These are phyloP conservation scores for Monosporascus ibericus DNA, from an alignment of 2,329 filamentous ascomycete species.

Conservation along the genomic window DNA sequence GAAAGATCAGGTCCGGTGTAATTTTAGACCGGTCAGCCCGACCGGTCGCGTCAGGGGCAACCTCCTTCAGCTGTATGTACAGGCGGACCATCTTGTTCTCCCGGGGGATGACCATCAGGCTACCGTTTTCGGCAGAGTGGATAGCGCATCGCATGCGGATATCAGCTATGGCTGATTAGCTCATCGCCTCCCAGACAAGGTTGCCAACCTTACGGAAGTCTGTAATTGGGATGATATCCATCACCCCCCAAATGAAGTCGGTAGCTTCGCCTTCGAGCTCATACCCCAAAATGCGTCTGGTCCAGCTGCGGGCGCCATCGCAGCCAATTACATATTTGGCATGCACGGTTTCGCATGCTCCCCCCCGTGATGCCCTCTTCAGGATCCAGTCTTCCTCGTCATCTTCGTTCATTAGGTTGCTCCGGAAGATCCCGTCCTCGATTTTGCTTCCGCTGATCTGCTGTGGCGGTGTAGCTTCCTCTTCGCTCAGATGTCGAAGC, in stretches of 20 bases:
- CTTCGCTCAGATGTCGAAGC: conserved; percentile 50
- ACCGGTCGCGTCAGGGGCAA: conserved; percentile 42
- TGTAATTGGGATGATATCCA: conserved; percentile 26
- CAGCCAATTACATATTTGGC: conserved; percentile 24
- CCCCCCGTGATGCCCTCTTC: conserved; percentile 17
- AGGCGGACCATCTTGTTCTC: conserved; percentile 52
- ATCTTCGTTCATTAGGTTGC: conserved; percentile 46
- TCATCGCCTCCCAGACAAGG: not conserved
- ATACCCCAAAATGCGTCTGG: conserved; percentile 24
- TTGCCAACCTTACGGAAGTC: conserved; percentile 36
- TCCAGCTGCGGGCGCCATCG: conserved; percentile 20
- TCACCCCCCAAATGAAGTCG: conserved; percentile 40
- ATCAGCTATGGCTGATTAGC: conserved; percentile 29
- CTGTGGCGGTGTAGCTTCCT: conserved; percentile 47
- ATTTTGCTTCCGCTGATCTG: conserved; percentile 30
- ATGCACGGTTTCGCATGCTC: conserved; percentile 16
- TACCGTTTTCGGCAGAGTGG: conserved; percentile 42
- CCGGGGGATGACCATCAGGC: conserved; percentile 52
- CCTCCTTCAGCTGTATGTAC: conserved; percentile 48
- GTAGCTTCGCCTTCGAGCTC: conserved; percentile 46
- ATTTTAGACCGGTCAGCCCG: conserved; percentile 30
- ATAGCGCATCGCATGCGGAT: conserved; percentile 48
- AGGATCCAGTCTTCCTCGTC: conserved; percentile 48
- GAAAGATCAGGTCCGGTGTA: conserved; percentile 44
- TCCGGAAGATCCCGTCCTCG: conserved; percentile 52